Evolutionary conservation across 1,284 basidiomycete genomes (phyloP).

Genomic region (Coriolopsis trogii): DNA sequence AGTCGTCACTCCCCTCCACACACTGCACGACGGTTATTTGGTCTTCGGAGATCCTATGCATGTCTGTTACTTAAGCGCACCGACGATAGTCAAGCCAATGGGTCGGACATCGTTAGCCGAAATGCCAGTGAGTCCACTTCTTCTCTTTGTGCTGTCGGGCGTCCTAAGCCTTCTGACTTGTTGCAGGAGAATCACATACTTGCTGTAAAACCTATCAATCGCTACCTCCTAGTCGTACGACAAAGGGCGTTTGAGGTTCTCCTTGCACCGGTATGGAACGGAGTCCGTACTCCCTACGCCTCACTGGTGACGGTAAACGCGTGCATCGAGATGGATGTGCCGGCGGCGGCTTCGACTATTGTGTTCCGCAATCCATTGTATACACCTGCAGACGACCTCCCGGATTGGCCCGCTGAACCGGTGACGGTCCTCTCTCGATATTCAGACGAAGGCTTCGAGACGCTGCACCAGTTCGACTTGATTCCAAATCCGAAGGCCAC

Average conservation of each 20-base stretch:
- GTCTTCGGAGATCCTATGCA: conserved; percentile 29
- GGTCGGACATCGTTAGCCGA: conserved; percentile 18
- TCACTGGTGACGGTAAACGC: conserved; percentile 13
- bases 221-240: conserved; percentile 35
- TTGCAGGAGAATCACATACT: conserved; percentile 29
- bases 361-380: conserved; percentile 27
- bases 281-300: conserved; percentile 18
- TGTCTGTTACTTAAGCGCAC: conserved; percentile 24
- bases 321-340: conserved; percentile 25
- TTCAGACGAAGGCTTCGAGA: conserved; percentile 29
- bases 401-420: conserved; percentile 34
- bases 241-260: conserved; percentile 32
- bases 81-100: conserved; percentile 22
- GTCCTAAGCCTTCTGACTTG: conserved; percentile 1
- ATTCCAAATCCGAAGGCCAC: conserved; percentile 27
- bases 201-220: conserved; percentile 33
- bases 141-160: neutral
- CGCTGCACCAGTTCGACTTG: conserved; percentile 36
- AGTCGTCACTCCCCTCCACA: conserved; percentile 27
- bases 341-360: conserved; percentile 33
- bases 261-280: conserved; percentile 31
- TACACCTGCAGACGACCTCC: conserved; percentile 14
- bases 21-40: conserved; percentile 30
- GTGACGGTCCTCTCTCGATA: conserved; percentile 36
- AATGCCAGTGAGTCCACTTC: conserved; percentile 7